These are phyloP conservation scores for Trichomonas gallinae DNA, from an alignment of 208 protist genomes.

Conservation along the genomic window DNA sequence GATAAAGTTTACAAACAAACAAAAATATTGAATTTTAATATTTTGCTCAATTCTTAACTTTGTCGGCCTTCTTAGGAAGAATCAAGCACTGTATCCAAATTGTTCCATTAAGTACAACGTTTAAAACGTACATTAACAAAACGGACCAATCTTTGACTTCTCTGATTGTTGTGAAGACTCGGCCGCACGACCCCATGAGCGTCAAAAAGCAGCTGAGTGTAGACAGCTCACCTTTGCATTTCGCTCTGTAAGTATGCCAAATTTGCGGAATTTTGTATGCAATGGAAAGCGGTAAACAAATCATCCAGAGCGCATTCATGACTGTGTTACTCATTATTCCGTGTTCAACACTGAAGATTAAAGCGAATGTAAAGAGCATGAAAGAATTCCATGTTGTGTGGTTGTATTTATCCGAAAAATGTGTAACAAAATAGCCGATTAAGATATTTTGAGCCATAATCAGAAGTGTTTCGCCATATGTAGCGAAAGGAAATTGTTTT, in stretches of 20 bases:
- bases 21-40: too few species aligned
- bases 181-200: not conserved
- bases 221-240: constrained; percentile 11
- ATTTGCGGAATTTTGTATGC: constrained; percentile 21
- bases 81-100: not conserved
- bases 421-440: not conserved
- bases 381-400: not conserved
- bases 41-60: too few species aligned
- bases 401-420: not conserved
- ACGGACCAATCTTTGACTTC: constrained; percentile 11
- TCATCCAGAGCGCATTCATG: not conserved
- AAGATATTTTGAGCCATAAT: constrained; percentile 10
- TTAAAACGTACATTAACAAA: not conserved
- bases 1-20: too few species aligned
- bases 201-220: not conserved
- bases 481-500: not conserved
- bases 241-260: not conserved
- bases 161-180: constrained; percentile 2
- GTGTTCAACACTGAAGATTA: not conserved
- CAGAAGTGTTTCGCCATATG: not conserved
- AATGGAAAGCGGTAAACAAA: not conserved
- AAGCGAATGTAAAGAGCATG: not conserved
- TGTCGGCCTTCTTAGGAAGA: not conserved
- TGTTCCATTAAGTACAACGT: not conserved
- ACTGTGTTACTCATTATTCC: not conserved